These are phyloP conservation scores for Seiridium unicorne DNA, from an alignment of 2,329 filamentous ascomycete species.

Conservation along the genomic window DNA sequence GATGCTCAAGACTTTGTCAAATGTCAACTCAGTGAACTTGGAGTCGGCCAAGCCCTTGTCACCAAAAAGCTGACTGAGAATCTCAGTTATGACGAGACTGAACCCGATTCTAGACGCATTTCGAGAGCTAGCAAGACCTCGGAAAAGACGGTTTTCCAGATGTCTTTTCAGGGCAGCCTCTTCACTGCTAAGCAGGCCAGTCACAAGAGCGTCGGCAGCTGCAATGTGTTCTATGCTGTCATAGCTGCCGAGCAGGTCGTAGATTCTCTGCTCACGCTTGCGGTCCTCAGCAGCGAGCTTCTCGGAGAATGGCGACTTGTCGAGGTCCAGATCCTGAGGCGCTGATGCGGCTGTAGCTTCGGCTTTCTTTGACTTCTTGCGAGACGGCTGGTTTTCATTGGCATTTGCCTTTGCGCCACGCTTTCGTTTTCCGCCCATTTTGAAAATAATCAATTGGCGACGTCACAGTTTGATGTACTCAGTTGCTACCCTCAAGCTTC, in stretches of 20 bases:
- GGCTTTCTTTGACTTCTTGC: conserved; percentile 35
- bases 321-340: conserved; percentile 24
- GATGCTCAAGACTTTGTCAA: conserved; percentile 52
- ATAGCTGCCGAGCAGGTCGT: conserved; percentile 61
- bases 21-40: conserved; percentile 53
- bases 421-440: conserved; percentile 44
- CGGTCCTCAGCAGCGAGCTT: conserved; percentile 51
- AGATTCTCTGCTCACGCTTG: conserved; percentile 57
- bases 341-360: conserved; percentile 18
- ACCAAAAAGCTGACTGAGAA: conserved; percentile 70
- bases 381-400: conserved; percentile 25
- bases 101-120: conserved; percentile 89
- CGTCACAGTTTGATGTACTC: not conserved
- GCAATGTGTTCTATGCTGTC: conserved; percentile 54
- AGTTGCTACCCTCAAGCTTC: not conserved
- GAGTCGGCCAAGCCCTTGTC: conserved; percentile 38
- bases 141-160: conserved; percentile 69
- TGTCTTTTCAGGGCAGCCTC: conserved; percentile 57
- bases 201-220: conserved; percentile 58
- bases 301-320: conserved; percentile 50
- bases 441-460: conserved; percentile 1
- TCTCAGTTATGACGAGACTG: conserved; percentile 81
- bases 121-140: conserved; percentile 83
- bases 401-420: conserved; percentile 29
- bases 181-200: conserved; percentile 50